A percentile compares a stretch with the other conserved stretches of the same genome.
phyloP scores from a whole-genome alignment of 805 yeast genomes.

The Dipodascus albidus region DNA sequence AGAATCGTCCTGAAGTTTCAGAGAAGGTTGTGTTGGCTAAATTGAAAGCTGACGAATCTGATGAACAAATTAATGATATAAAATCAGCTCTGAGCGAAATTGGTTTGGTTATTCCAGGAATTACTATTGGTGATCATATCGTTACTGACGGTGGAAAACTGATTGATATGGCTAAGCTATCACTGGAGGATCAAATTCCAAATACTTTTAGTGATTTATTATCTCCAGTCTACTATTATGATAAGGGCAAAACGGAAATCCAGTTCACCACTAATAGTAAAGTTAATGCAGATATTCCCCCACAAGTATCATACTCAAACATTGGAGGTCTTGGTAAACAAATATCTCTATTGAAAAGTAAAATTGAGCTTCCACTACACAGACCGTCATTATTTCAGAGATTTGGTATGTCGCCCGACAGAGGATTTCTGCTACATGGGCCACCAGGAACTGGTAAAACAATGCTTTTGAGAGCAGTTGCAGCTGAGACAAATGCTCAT shows the following conservation, averaged over 20 bases:
- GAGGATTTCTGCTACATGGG: conserved; percentile 89
- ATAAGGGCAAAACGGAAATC: conserved; percentile 9
- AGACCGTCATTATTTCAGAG: conserved; percentile 65
- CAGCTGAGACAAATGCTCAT: conserved; percentile 68
- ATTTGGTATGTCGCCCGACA: conserved; percentile 85
- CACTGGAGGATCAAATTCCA: conserved; percentile 20
- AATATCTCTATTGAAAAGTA: conserved; percentile 46
- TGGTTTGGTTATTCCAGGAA: conserved; percentile 18
- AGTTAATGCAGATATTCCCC: conserved; percentile 11
- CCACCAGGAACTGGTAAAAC: conserved; percentile 98
- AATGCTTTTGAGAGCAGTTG: conserved; percentile 72
- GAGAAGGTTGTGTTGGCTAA: conserved; percentile 27
- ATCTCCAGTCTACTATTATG: conserved; percentile 2
- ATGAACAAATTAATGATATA: conserved; percentile 20
- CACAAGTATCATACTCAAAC: conserved; percentile 31
- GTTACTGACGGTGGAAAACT: conserved; percentile 38
- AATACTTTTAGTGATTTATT: conserved; percentile 3
- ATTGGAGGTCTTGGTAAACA: conserved; percentile 75
- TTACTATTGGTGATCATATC: conserved; percentile 8
- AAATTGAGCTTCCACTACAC: conserved; percentile 71
- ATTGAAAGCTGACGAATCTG: conserved; percentile 12
- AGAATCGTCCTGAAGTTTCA: conserved; percentile 39
- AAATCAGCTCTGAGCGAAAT: conserved; percentile 30
- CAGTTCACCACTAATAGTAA: conserved; percentile 7
- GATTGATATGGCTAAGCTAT: conserved; percentile 31